phyloP scores from a whole-genome alignment of 768 basidiomycete genomes.

The Leucosporidium yakuticum region DNA sequence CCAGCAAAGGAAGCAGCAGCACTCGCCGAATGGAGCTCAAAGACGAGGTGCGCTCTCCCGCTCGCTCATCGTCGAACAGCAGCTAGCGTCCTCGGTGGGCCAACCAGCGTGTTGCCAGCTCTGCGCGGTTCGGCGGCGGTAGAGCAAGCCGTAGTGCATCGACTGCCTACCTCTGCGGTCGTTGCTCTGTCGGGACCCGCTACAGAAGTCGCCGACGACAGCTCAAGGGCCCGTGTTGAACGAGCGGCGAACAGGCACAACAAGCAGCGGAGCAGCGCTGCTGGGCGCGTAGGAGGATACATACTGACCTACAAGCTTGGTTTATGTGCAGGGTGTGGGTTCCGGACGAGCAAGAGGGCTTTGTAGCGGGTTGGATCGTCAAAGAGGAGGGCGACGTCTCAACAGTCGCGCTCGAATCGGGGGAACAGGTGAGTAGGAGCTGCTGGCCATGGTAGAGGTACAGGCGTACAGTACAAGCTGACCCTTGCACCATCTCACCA shows the following conservation, averaged over 20 bases:
- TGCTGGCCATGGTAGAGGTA: not conserved
- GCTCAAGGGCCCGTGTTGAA: not conserved
- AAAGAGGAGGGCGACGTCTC: slow-evolving; percentile 75
- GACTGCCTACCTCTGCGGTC: not conserved
- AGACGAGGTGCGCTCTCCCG: not conserved
- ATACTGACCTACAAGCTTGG: no score
- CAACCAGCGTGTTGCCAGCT: not conserved
- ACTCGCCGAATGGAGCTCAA: not conserved
- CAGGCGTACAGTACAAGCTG: not conserved
- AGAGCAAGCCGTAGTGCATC: not conserved
- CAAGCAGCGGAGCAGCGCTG: no score
- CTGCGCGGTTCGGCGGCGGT: not conserved
- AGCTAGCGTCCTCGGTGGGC: not conserved
- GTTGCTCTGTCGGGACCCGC: not conserved
- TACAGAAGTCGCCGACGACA: not conserved
- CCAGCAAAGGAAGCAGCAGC: not conserved
- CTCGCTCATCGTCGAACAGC: not conserved
- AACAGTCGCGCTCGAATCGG: slow-evolving; percentile 62
- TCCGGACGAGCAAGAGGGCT: slow-evolving; percentile 84
- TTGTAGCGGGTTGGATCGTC: slow-evolving; percentile 88
- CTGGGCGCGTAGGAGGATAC: no score
- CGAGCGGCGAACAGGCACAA: not conserved
- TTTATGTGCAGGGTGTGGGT: slow-evolving; percentile 71
- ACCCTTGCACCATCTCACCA: not conserved
- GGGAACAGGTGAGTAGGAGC: slow-evolving; percentile 17